Evolutionary conservation across 768 basidiomycete species (phyloP), one percentile per base, ranked within the genome.

Genomic region (Suillus americanus): DNA sequence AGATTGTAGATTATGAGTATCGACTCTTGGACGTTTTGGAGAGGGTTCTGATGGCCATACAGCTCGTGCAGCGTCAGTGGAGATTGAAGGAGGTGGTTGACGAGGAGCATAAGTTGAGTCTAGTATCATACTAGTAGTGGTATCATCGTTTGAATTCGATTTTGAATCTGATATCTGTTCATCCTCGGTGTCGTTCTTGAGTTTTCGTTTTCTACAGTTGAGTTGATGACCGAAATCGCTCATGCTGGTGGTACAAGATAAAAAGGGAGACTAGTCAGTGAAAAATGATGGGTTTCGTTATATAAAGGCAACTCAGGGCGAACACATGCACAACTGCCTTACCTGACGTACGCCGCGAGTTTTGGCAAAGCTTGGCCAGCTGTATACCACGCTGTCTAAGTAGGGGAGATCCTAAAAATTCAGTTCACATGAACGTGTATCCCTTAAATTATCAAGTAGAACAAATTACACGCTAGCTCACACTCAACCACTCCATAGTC

Each of bases 181-280:
- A 54, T 82, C 81, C 64, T 89, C 86, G 35, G 73, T 62, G 73
- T 84, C 84, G 0, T 87, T 83, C 78, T 91, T 91, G 70, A 90
- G 86, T 77, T 92, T 91, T 69, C 90, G 86, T 77, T 91, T 91
- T 73, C 86, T 83, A 73, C 81, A 80, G 82, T 83, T 76, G 62
- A 74, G 60, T 78, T 83, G 82, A 68, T 87, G 84, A 69, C 84
- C 81, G 67, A 86, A 81, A 81, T 87, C 82, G 79, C 89, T 86
- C 87, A 90, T 89, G 60, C 33, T 54, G 33, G 51, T 54, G 20
- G 51, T 30, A 10, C 3, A 5, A 30, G 51, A 53, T 54, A 65
- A 69, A 66, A 67, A 67, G 55, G 62, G 51, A 53, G 51, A 8
- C 28, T 18, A 30, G 9, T 30, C 43, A 46, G 40, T 41, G 64